Evolutionary conservation across 495 filamentous ascomycete genomes (phyloP), one percentile per base, ranked within the genome.

Genomic region (Viridothelium virens): DNA sequence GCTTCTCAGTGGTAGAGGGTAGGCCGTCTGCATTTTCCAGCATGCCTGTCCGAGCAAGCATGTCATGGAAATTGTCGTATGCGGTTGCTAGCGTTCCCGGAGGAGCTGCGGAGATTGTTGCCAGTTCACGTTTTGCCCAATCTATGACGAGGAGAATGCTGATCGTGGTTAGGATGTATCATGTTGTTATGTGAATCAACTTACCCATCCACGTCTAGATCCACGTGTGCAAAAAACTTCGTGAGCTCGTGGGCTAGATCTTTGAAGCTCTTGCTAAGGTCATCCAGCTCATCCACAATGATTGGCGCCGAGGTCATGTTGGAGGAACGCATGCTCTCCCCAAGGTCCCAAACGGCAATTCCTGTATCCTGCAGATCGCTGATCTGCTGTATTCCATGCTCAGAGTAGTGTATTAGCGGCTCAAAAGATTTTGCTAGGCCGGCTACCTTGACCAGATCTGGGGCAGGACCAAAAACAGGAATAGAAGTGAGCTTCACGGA

Each of bases 91-190:
- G 78, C 2, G 88, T 77, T 3, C 80, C 80, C 0, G 83, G 79
- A 3, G 87, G 85, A 25, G 79, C 75, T 11, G 77, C 76, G 5
- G 81, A 79, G n/a, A 87, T 73, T 73, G 71, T 34, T 71, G 79
- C 73, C 10, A 96, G 83, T 76, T 96, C 91, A 61, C 90, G 87
- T 71, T 88, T 87, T 39, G 91, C 89, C 92, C 92, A 96, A 74
- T 95, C 91, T 91, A 96, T 96, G 14, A 92, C 90, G 50, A 93
- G 87, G 37, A 96, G 80, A 66, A 96, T 94, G 64, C 87, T 85
- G 46, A 59, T 3, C 31, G 25, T 18, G 36, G 36, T 59, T 36
- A 59, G 53, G 25, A 36, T 2, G 2, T 36, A 36, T 59, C 14
- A n/a, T n/a, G 31, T 12, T 56, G 11, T 67, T 46, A 11, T 36